A percentile compares a stretch with the other conserved stretches of the same genome.
These are phyloP conservation scores for Maudiozyma bulderi DNA, from an alignment of 805 yeast genomes.

Conservation along the genomic window DNA sequence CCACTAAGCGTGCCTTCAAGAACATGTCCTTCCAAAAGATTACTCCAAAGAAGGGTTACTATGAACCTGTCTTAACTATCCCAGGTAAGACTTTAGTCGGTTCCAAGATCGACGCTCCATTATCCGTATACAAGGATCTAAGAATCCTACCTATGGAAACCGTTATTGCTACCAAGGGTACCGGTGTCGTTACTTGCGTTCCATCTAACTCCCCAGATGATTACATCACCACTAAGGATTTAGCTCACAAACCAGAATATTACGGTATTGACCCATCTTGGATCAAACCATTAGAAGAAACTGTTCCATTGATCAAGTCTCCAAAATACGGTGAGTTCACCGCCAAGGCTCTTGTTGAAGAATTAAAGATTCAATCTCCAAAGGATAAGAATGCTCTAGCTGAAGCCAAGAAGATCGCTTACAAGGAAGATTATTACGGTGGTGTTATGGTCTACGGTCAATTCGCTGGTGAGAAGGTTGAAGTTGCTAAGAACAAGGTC, in stretches of 20 bases:
- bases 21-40: constrained; percentile 94
- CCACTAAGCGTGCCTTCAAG: constrained; percentile 92
- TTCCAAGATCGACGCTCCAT: constrained; percentile 77
- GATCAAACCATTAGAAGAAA: constrained; percentile 52
- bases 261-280: constrained; percentile 78
- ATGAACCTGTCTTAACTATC: constrained; percentile 47
- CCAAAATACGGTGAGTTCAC: constrained; percentile 80
- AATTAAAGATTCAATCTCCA: constrained; percentile 87
- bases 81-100: constrained; percentile 75
- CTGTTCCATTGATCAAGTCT: constrained; percentile 66
- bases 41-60: constrained; percentile 80
- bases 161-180: constrained; percentile 88
- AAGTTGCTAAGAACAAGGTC: constrained; percentile 79
- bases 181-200: constrained; percentile 98
- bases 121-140: constrained; percentile 57
- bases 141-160: constrained; percentile 96
- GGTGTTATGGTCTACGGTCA: constrained; percentile 76
- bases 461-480: constrained; percentile 83
- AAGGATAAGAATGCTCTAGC: constrained; percentile 82
- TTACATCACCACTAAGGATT: constrained; percentile 74
- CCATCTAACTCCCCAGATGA: constrained; percentile 99
- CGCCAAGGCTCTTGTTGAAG: constrained; percentile 77
- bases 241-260: constrained; percentile 82
- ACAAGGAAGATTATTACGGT: constrained; percentile 92
- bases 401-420: constrained; percentile 86